Percentiles rank a stretch among this genome's conserved stretches.
Conservation (phyloP, 345 rosid genomes). For the Conringia planisiliqua region DNA sequence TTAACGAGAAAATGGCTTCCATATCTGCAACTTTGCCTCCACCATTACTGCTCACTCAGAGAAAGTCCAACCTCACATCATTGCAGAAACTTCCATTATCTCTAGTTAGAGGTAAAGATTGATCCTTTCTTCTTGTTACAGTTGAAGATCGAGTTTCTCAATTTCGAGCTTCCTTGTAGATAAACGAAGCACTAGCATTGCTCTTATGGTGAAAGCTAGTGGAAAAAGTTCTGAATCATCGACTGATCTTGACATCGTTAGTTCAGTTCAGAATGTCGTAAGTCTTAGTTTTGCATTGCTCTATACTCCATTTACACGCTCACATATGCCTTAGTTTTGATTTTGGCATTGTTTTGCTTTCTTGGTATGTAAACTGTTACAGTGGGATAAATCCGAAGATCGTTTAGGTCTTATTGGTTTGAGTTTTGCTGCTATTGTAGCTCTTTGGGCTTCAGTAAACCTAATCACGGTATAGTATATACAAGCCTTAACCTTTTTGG, state of each 20-base stretch:
- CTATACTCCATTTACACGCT: not conserved
- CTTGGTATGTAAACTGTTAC: conserved; percentile 8
- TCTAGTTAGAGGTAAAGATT: conserved; percentile 37
- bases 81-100: conserved; percentile 41
- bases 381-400: conserved; percentile 90
- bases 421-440: conserved; percentile 67
- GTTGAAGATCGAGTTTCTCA: not conserved
- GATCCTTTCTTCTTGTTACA: not conserved
- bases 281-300: conserved; percentile 27
- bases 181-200: conserved; percentile 31
- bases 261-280: conserved; percentile 64
- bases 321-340: not conserved
- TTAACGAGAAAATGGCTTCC: conserved; percentile 50
- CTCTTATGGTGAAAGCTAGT: conserved; percentile 49
- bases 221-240: conserved; percentile 65
- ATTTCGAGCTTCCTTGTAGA: conserved; percentile 36
- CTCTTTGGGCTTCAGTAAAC: conserved; percentile 73
- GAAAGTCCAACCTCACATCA: conserved; percentile 41
- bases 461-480: conserved; percentile 50
- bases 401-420: conserved; percentile 69
- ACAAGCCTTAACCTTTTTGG: not conserved
- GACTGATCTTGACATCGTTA: conserved; percentile 50
- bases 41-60: conserved; percentile 39
- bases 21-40: conserved; percentile 47
- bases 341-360: not conserved